Conservation (phyloP, 2,329 filamentous ascomycete species). For the Cladosporium oxysporum region DNA sequence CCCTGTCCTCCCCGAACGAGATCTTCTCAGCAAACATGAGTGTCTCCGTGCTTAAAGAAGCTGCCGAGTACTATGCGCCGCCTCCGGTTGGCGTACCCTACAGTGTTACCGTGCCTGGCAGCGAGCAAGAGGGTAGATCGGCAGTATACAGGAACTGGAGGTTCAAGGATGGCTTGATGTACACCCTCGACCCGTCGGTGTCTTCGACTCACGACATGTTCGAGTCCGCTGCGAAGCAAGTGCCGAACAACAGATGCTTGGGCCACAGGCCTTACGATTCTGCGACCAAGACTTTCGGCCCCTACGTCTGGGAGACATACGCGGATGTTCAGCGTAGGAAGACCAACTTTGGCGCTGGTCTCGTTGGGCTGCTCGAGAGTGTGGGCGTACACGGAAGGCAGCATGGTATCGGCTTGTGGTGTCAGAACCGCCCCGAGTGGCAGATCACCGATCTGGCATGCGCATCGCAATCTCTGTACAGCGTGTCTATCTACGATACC, state of each 20-base stretch:
- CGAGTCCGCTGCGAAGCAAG: slow-evolving; percentile 53
- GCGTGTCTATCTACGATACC: slow-evolving; percentile 94
- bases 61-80: slow-evolving; percentile 56
- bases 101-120: slow-evolving; percentile 73
- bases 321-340: slow-evolving; percentile 74
- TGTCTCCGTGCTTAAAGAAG: slow-evolving; percentile 31
- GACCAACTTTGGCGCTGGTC: slow-evolving; percentile 80
- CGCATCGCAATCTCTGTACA: slow-evolving; percentile 83
- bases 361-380: slow-evolving; percentile 78
- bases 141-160: slow-evolving; percentile 82
- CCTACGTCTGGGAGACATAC: slow-evolving; percentile 84
- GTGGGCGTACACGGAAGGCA: slow-evolving; percentile 66
- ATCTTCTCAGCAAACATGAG: slow-evolving; percentile 14
- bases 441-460: slow-evolving; percentile 84
- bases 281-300: slow-evolving; percentile 69
- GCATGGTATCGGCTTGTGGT: slow-evolving; percentile 80
- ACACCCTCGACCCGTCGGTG: slow-evolving; percentile 66
- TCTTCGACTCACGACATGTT: slow-evolving; percentile 39
- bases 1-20: background rate
- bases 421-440: slow-evolving; percentile 86
- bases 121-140: slow-evolving; percentile 70
- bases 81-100: slow-evolving; percentile 78
- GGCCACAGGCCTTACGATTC: slow-evolving; percentile 80
- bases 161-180: slow-evolving; percentile 70
- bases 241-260: slow-evolving; percentile 70